These are phyloP conservation scores for Crithidia mellificae DNA, from an alignment of 208 protist species.

Conservation along the genomic window DNA sequence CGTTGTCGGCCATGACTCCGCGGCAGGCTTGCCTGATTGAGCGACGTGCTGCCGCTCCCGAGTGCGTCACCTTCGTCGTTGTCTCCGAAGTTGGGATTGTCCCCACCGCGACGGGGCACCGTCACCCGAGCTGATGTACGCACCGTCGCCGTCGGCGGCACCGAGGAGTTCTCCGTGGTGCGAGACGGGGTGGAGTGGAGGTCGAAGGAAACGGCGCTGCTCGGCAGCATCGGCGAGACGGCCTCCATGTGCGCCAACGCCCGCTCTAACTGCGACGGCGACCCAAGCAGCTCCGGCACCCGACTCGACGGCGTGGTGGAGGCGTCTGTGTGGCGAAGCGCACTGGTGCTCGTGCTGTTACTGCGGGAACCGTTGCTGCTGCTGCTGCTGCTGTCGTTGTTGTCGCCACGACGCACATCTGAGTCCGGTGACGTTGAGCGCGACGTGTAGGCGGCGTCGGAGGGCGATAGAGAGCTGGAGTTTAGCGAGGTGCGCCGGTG, in stretches of 20 bases:
- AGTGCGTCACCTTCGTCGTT: not conserved
- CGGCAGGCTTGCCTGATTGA: not conserved
- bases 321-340: not conserved
- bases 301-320: not conserved
- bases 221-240: constrained; percentile 24
- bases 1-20: not conserved
- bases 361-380: too few species aligned
- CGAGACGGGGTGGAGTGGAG: constrained; percentile 12
- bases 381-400: not conserved
- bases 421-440: not conserved
- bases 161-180: constrained; percentile 5
- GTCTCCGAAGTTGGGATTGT: not conserved
- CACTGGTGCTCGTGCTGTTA: too few species aligned
- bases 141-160: constrained; percentile 12
- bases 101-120: constrained; percentile 1
- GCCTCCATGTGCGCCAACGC: constrained; percentile 33
- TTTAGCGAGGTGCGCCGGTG: too few species aligned
- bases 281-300: constrained; percentile 8
- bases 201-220: constrained; percentile 33
- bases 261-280: constrained; percentile 27
- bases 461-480: too few species aligned
- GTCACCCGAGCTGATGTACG: not conserved
- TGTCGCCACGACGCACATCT: too few species aligned
- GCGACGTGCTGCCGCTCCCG: not conserved
- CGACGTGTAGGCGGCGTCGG: not conserved